Conservation (phyloP, 73 alveolate genomes). For the Paramecium sexaurelia region DNA sequence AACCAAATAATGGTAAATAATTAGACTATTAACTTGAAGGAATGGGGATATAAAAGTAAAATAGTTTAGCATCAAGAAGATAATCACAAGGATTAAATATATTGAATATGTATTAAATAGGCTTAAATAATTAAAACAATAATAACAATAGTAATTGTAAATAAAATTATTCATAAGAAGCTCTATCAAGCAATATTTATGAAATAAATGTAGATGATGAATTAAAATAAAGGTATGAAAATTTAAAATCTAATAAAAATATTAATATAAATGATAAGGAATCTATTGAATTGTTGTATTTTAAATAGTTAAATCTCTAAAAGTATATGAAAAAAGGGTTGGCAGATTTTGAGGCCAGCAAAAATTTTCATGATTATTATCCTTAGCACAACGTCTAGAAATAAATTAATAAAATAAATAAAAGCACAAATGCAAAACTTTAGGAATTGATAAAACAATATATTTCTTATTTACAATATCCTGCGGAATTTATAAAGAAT, state of each 20-base stretch:
- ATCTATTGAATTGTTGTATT: neutral
- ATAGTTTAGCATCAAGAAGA: slow-evolving; percentile 16
- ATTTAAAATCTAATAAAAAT: neutral
- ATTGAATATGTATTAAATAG: neutral
- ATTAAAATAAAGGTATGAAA: neutral
- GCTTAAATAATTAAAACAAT: neutral
- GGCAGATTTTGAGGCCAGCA: neutral
- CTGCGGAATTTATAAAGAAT: neutral
- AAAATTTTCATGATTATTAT: neutral
- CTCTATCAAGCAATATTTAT: neutral
- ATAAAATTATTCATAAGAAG: neutral
- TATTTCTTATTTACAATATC: neutral
- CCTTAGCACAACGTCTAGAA: neutral
- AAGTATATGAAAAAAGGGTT: neutral
- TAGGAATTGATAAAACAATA: neutral
- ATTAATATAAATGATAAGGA: neutral
- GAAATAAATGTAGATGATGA: neutral
- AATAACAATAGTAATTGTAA: neutral
- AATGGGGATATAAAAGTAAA: neutral
- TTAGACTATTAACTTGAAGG: neutral
- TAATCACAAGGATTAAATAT: neutral
- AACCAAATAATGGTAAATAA: neutral
- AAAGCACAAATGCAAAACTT: neutral
- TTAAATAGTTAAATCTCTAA: neutral
- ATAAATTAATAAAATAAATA: neutral